A percentile compares a stretch with the other conserved stretches of the same genome.
These are phyloP conservation scores for Acanthamoeba culbertsoni DNA, from an alignment of 208 protist species.

Conservation along the genomic window DNA sequence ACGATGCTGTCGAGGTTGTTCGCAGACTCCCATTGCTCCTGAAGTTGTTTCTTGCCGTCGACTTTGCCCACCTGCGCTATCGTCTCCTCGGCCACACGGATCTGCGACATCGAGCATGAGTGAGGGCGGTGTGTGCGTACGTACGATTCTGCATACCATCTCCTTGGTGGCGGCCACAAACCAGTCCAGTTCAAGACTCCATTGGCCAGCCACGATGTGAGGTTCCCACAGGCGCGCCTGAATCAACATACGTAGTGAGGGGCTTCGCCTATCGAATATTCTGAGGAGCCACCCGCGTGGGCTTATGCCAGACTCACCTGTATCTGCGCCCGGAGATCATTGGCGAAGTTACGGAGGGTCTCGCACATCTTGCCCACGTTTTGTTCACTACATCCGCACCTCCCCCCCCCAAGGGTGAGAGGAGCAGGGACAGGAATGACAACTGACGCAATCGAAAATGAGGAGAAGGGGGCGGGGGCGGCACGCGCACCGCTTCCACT, in stretches of 20 bases:
- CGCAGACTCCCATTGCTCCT: too few species aligned
- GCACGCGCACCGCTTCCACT: background rate
- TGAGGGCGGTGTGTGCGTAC: background rate
- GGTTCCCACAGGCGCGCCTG: conserved; percentile 7
- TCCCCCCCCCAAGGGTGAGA: background rate
- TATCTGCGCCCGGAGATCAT: background rate
- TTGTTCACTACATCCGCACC: background rate
- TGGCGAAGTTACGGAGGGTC: background rate
- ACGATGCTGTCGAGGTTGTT: too few species aligned
- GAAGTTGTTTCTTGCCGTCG: too few species aligned
- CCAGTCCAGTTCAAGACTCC: background rate
- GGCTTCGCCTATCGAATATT: too few species aligned
- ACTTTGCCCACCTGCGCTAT: background rate
- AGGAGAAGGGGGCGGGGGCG: too few species aligned
- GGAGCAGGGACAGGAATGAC: background rate
- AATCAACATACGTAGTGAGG: too few species aligned
- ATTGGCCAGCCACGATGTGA: background rate
- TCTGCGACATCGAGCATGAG: background rate
- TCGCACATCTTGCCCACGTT: background rate
- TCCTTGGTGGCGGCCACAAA: background rate
- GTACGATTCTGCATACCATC: too few species aligned
- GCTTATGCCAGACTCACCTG: too few species aligned
- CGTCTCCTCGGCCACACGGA: background rate
- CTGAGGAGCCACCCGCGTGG: too few species aligned
- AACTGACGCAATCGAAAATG: background rate